Percentiles rank a stretch among this genome's conserved stretches.
phyloP scores from a whole-genome alignment of 2,329 filamentous ascomycete species.

The Phaeosphaeriaceae sp. region DNA sequence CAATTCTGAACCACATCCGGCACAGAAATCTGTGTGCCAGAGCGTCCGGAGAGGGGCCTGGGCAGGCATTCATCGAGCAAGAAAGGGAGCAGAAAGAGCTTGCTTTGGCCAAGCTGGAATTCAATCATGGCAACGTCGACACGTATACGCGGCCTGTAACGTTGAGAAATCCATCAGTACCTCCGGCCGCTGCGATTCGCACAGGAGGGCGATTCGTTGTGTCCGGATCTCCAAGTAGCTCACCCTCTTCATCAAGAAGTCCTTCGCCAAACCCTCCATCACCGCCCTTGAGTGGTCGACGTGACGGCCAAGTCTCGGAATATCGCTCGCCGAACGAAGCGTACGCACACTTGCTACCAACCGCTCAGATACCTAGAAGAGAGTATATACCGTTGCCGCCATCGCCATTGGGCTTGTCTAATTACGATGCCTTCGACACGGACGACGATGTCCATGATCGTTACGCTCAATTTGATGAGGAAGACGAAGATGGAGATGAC shows the following conservation, averaged over 20 bases:
- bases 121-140: constrained; percentile 41
- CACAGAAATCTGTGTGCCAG: constrained; percentile 43
- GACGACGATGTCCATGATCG: constrained; percentile 42
- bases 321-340: constrained; percentile 44
- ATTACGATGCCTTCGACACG: constrained; percentile 52
- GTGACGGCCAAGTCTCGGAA: constrained; percentile 9
- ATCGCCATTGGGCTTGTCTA: constrained; percentile 50
- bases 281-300: constrained; percentile 8
- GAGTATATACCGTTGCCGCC: constrained; percentile 45
- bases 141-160: constrained; percentile 39
- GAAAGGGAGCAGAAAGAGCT: constrained; percentile 42
- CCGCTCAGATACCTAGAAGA: constrained; percentile 23
- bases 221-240: constrained; percentile 21
- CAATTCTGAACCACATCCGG: constrained; percentile 69
- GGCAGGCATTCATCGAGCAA: constrained; percentile 32
- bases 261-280: constrained; percentile 25
- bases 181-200: constrained; percentile 18
- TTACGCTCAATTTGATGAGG: constrained; percentile 36
- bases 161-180: constrained; percentile 16
- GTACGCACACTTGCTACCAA: constrained; percentile 30
- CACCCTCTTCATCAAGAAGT: constrained; percentile 23
- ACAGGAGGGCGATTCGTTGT: constrained; percentile 21
- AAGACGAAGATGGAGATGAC: constrained; percentile 35
- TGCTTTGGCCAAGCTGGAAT: constrained; percentile 38
- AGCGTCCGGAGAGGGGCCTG: constrained; percentile 23